Evolutionary conservation across 2,329 filamentous ascomycete species (phyloP), one percentile per base, ranked within the genome.

Genomic region (Arthrocladium fulminans): DNA sequence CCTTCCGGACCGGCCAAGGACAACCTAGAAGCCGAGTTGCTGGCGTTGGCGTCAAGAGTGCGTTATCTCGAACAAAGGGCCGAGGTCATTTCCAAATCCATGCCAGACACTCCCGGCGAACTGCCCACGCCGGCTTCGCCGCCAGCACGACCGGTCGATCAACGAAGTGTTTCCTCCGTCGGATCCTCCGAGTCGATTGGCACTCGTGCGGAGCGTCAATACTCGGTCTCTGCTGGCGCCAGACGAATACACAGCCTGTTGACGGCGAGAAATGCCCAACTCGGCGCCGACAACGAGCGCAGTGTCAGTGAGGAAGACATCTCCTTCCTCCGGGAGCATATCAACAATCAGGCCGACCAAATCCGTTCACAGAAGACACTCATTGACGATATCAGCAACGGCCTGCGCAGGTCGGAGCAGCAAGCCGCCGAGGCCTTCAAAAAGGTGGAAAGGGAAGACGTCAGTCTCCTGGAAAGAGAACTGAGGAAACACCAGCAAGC

Each of bases 401-500:
- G 94, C 66, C 77, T 97, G 45, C 76, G 86, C 49, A 80, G 89
- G 67, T 88, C 95, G 64, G 87, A 92, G 66, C 81, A 84, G 61
- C 78, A 88, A 54, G 88, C 94, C 63, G 85, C 89, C 66, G 80
- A 81, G 61, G 85, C 87, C 25, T 81, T 95, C 48, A 83, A 84
- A 58, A 79, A 84, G 53, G 83, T 94, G 46, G 88, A 95, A 67
- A 80, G 85, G 56, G 83, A 88, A 65, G 88, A 92, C 58, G 90
- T 97, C 55, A 84, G 86, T 47, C 83, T 87, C 29, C 75, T 97
- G 34, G 90, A 97, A 70, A 81, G 90, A 51, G 92, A 98, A 68
- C 75, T 98, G 51, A 88, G 86, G 74, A 97, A 97, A 70, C 89
- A 96, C 63, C 89, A 95, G 65, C 92, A 96, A 69, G 92, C 94